Base-by-base conservation (phyloP, 257 asterid species). In the Avicennia marina region DNA sequence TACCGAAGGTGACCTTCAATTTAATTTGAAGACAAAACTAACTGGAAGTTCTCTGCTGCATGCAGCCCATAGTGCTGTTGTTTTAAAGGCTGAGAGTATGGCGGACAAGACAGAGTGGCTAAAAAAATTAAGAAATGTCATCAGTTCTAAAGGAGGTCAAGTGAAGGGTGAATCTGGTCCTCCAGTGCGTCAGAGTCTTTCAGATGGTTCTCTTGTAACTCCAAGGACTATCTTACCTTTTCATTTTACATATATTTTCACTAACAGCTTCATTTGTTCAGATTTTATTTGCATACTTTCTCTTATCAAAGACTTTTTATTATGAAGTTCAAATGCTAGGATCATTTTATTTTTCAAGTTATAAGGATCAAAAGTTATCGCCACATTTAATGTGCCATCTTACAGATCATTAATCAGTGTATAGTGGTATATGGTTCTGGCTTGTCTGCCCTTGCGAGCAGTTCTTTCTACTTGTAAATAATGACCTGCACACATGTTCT, bases 191-290 rank as follows among this genome's bases (percentile, higher is more conserved):
- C 95, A 86, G 29, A 76, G 83, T 72, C 81, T 71, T 11, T 86
- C 93, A 20, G 95, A 86, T 53, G 89, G 95, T 56, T 86, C 95
- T 60, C 95, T 82, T 55, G 95, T 86, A 70, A 80, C 82, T 55
- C 27, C 13, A 17, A 26, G 56, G 47, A 58, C 34, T 55, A 65
- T 60, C 42, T n/a, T 29, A 15, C 48, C n/a, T 18, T 64, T 43
- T 65, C 39, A 0, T 32, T 34, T 45, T 49, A 47, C 48, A 41
- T 40, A 20, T 63, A 43, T n/a, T 57, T 18, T 62, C 32, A 39
- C 10, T 36, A 6, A 27, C 53, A 60, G 34, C 50, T 53, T 44
- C 45, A 15, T 51, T 43, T 65, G 5, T 60, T 65, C 52, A 41
- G 49, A 32, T 64, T 68, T 29, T 26, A 5, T 0, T 36, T 36